Percentiles rank a stretch among this genome's conserved stretches.
phyloP scores from a whole-genome alignment of 768 basidiomycete species.

The Rhizopogon rudus region DNA sequence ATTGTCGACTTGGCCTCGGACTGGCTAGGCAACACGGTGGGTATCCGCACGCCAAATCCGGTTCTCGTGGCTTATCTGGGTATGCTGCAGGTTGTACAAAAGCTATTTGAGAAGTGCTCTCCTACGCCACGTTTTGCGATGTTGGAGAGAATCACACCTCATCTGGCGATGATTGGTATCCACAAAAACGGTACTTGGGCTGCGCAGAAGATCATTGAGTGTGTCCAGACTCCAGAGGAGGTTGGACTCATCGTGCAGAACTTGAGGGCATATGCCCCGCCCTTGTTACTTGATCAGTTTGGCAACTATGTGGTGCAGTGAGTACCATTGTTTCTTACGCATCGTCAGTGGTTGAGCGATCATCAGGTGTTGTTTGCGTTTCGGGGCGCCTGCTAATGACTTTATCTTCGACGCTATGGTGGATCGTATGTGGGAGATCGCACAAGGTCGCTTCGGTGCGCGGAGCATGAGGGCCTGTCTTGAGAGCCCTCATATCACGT shows the following conservation, averaged over 20 bases:
- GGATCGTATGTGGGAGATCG: slow-evolving; percentile 98
- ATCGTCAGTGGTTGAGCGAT: slow-evolving; percentile 3
- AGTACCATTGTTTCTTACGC: slow-evolving; percentile 3
- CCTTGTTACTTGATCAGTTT: slow-evolving; percentile 90
- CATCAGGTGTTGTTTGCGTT: slow-evolving; percentile 80
- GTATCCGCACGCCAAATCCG: slow-evolving; percentile 10
- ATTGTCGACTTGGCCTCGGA: slow-evolving; percentile 94
- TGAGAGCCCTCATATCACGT: slow-evolving; percentile 81
- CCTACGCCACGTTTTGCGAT: slow-evolving; percentile 74
- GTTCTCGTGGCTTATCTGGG: background rate
- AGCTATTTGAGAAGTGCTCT: slow-evolving; percentile 90
- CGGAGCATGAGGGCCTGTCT: slow-evolving; percentile 97
- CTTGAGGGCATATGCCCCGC: slow-evolving; percentile 86
- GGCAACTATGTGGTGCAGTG: slow-evolving; percentile 93
- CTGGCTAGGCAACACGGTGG: slow-evolving; percentile 91
- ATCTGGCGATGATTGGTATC: slow-evolving; percentile 95
- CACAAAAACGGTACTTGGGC: slow-evolving; percentile 99
- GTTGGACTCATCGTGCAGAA: slow-evolving; percentile 80
- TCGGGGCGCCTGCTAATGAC: slow-evolving; percentile 84
- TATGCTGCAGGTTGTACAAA: slow-evolving; percentile 78
- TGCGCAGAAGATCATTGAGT: slow-evolving; percentile 98
- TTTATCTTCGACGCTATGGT: slow-evolving; percentile 98
- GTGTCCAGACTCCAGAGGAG: slow-evolving; percentile 84
- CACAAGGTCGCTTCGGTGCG: slow-evolving; percentile 96
- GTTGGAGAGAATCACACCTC: slow-evolving; percentile 90